Evolutionary conservation across 805 yeast genomes (phyloP).

Genomic region (Limtongia smithiae): DNA sequence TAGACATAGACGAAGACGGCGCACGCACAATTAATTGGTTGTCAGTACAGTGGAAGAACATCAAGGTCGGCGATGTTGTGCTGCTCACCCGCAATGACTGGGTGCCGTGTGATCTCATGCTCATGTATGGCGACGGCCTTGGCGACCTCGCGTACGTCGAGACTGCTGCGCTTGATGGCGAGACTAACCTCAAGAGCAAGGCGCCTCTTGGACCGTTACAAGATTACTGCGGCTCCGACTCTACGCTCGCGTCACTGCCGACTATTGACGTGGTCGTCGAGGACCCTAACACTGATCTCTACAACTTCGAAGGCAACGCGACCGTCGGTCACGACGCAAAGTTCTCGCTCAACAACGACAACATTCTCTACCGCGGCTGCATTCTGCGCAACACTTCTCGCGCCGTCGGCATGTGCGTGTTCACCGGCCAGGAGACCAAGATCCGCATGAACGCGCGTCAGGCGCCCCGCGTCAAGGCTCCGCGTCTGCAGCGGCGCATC

Average conservation of each 20-base stretch:
- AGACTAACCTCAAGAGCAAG: constrained; percentile 80
- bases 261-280: constrained; percentile 64
- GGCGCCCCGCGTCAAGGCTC: constrained; percentile 88
- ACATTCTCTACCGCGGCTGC: constrained; percentile 88
- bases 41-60: constrained; percentile 61
- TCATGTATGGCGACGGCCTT: constrained; percentile 61
- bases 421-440: constrained; percentile 94
- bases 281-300: constrained; percentile 88
- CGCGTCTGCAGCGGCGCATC: constrained; percentile 78
- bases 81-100: constrained; percentile 75
- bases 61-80: constrained; percentile 85
- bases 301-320: constrained; percentile 77
- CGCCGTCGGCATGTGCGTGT: constrained; percentile 75
- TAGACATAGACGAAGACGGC: constrained; percentile 17
- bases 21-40: constrained; percentile 33
- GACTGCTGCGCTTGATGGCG: constrained; percentile 98
- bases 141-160: constrained; percentile 72
- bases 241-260: constrained; percentile 43
- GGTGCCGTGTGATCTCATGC: constrained; percentile 86
- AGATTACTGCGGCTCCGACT: constrained; percentile 48
- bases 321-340: constrained; percentile 40
- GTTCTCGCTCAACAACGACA: constrained; percentile 70
- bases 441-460: constrained; percentile 91
- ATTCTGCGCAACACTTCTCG: constrained; percentile 77
- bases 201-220: constrained; percentile 63